phyloP scores from a whole-genome alignment of 2,329 filamentous ascomycete species.

The Emmonsiellopsis sp. region DNA sequence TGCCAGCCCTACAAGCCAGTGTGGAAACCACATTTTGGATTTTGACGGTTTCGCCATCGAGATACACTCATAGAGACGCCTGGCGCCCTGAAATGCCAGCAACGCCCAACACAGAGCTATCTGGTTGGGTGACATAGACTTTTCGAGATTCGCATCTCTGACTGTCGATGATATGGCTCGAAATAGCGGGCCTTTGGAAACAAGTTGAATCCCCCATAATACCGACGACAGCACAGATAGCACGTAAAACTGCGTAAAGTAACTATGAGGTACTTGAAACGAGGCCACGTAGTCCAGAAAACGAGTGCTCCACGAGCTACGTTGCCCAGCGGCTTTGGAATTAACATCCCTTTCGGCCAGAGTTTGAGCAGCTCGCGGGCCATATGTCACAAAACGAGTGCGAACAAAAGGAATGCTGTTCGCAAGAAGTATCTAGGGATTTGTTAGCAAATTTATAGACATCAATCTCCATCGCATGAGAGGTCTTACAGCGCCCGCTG shows the following conservation, averaged over 20 bases:
- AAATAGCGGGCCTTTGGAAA: constrained; percentile 47
- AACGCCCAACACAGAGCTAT: constrained; percentile 60
- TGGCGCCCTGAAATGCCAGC: constrained; percentile 64
- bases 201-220: constrained; percentile 64
- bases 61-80: constrained; percentile 69
- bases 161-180: constrained; percentile 37
- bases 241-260: constrained; percentile 84
- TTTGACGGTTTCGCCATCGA: constrained; percentile 56
- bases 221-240: constrained; percentile 59
- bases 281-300: constrained; percentile 44
- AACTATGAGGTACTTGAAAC: constrained; percentile 69
- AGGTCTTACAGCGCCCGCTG: constrained; percentile 3
- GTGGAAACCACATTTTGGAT: constrained; percentile 75
- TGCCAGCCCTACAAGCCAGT: constrained; percentile 68
- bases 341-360: not conserved
- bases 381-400: constrained; percentile 52
- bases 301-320: constrained; percentile 5
- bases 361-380: constrained; percentile 40
- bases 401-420: constrained; percentile 43
- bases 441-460: not conserved
- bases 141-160: constrained; percentile 23
- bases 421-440: constrained; percentile 39
- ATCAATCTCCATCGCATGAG: not conserved
- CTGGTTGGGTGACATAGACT: constrained; percentile 53
- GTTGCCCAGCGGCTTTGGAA: not conserved